Conservation (phyloP, 768 basidiomycete genomes). For the Collybiopsis luxurians region DNA sequence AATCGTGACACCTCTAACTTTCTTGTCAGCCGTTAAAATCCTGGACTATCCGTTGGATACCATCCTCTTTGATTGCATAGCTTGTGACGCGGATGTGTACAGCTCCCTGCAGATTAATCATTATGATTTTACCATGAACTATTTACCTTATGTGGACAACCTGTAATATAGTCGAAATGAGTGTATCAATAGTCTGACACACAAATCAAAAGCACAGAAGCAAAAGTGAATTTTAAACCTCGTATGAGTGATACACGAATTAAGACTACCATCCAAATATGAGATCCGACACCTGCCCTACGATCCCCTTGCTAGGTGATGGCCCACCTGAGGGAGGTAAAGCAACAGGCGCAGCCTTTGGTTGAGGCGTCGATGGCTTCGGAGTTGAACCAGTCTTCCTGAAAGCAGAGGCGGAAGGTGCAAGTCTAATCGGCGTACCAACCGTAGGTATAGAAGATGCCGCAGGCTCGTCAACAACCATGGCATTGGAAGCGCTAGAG, state of each 20-base stretch:
- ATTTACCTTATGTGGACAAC: not conserved
- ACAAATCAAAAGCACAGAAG: not conserved
- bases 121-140: too few species aligned
- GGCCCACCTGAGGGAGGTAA: conserved; percentile 21
- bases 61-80: too few species aligned
- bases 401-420: conserved; percentile 73
- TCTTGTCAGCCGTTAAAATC: not conserved
- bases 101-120: too few species aligned
- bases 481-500: conserved; percentile 30
- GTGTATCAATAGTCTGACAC: not conserved
- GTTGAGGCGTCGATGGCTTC: conserved; percentile 21
- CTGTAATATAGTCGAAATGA: not conserved
- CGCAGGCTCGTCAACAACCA: conserved; percentile 41
- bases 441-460: conserved; percentile 42
- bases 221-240: not conserved
- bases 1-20: not conserved
- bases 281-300: conserved; percentile 76
- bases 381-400: conserved; percentile 32
- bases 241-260: not conserved
- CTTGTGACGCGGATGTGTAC: too few species aligned
- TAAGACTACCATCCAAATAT: conserved; percentile 73
- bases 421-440: conserved; percentile 71
- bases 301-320: conserved; percentile 51
- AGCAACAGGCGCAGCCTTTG: conserved; percentile 10
- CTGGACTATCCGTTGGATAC: not conserved